A percentile compares a stretch with the other conserved stretches of the same genome.
Conservation (phyloP, 768 basidiomycete genomes). For the Coprinopsis sp. region DNA sequence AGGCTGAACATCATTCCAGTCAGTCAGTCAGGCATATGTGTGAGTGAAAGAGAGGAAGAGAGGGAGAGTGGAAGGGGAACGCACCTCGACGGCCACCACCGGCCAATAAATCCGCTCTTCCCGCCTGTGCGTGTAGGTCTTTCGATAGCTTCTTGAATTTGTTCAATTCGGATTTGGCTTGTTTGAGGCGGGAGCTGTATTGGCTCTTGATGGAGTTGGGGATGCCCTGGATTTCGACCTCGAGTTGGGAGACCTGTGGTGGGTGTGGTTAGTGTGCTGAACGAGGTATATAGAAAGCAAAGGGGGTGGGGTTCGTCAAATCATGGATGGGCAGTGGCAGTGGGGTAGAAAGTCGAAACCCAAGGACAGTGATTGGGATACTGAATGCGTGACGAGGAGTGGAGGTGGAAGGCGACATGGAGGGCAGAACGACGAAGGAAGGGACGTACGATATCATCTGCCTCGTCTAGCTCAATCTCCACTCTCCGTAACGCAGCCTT, state of each 20-base stretch:
- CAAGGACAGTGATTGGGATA: too few relatives aligned
- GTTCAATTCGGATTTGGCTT: constrained; percentile 66
- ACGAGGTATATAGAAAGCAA: too few relatives aligned
- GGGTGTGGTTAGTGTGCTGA: neutral
- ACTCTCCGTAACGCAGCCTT: constrained; percentile 76
- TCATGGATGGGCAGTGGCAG: neutral
- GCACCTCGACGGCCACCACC: neutral
- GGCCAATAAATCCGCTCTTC: neutral
- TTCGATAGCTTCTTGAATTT: constrained; percentile 75
- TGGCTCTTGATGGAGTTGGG: constrained; percentile 73
- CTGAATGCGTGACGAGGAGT: too few relatives aligned
- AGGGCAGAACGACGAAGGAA: neutral
- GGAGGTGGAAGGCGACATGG: too few relatives aligned
- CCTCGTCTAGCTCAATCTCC: constrained; percentile 89
- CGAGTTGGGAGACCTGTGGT: constrained; percentile 89
- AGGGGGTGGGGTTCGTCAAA: too few relatives aligned
- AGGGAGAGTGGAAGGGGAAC: too few relatives aligned
- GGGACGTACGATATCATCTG: constrained; percentile 82
- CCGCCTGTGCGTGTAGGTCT: constrained; percentile 58
- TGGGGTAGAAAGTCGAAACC: too few relatives aligned
- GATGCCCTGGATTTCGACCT: constrained; percentile 89
- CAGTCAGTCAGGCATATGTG: too few relatives aligned
- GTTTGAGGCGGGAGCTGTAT: constrained; percentile 62
- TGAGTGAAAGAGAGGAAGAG: too few relatives aligned
- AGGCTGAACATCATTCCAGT: too few relatives aligned